phyloP scores from a whole-genome alignment of 1,139 yeast species.

The Wickerhamiella pararugosa region DNA sequence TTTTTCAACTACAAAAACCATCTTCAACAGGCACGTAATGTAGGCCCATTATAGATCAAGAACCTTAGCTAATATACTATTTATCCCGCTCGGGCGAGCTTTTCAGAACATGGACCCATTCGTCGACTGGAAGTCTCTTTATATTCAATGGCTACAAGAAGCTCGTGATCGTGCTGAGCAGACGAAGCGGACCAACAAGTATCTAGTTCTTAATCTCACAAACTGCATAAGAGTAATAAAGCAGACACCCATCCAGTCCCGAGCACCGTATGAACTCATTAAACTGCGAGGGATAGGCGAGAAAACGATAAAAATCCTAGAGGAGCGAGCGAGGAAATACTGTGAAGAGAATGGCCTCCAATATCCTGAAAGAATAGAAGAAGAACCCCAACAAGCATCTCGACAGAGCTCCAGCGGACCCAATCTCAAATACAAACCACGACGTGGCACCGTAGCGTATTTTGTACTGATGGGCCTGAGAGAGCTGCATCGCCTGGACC shows the following conservation, averaged over 20 bases:
- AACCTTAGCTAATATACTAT: too few species aligned
- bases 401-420: constrained; percentile 14
- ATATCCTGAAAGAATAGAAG: background rate
- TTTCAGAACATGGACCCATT: constrained; percentile 1
- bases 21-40: too few species aligned
- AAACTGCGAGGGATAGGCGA: constrained; percentile 46
- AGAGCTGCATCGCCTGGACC: constrained; percentile 32
- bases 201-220: constrained; percentile 5
- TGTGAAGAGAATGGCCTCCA: constrained; percentile 32
- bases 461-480: constrained; percentile 60
- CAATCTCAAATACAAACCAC: constrained; percentile 50
- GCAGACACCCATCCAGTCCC: constrained; percentile 37
- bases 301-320: constrained; percentile 38
- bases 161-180: constrained; percentile 32
- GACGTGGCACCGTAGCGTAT: constrained; percentile 70
- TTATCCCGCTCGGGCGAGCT: too few species aligned
- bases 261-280: constrained; percentile 32
- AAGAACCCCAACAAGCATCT: background rate
- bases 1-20: too few species aligned
- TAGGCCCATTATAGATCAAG: too few species aligned
- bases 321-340: constrained; percentile 29
- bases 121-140: constrained; percentile 27
- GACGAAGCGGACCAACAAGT: background rate
- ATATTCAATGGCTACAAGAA: constrained; percentile 39
- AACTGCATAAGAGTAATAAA: constrained; percentile 27